Base-by-base conservation (phyloP, 2,329 filamentous ascomycete genomes). In the Phialophora verrucosa region DNA sequence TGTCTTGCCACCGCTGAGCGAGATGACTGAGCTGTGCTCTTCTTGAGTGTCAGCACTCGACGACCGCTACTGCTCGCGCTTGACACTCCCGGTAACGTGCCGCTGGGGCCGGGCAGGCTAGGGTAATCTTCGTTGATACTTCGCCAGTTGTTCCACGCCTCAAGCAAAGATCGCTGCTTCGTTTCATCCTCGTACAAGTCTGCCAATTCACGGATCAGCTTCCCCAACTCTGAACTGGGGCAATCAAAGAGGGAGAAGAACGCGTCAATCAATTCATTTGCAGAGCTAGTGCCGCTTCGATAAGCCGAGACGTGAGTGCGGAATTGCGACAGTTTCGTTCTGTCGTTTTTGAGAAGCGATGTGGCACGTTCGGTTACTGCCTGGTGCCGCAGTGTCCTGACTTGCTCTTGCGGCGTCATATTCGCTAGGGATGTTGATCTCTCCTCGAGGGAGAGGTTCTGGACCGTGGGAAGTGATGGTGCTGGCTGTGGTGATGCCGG, bases 111-210 rank as follows among this genome's bases (percentile, higher is more conserved):
- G 1, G 94, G 93, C 0, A 98, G 82, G 1, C 91, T 92, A 0
- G 94, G 94, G 72, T 97, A 98, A 76, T 97, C 93, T 78, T 97
- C 93, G 71, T 96, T 96, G 79, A 96, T 95, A 44, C 93, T 93
- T 55, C 92, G 91, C 92, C 94, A 97, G 78, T 97, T 91, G 72
- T 92, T 92, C 93, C 94, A 97, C 1, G 93, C 92, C 73, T 90
- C 90, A 29, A 93, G 86, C 2, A 99, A 81, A 0, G 82, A 84
- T 60, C 90, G 88, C 1, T 88, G 88, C 76, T 96, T 97, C 20
- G 78, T 76, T 58, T 90, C 85, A 72, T 96, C 90, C 72, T 99
- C 94, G 73, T 95, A 98, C 11, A 99, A 87, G 60, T 98, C 94
- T 4, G 94, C 91, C 2, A 97, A 86, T 76, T 99, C 95, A 68